Conservation (phyloP, 2,329 filamentous ascomycete species). For the Rasamsonia emersonii region DNA sequence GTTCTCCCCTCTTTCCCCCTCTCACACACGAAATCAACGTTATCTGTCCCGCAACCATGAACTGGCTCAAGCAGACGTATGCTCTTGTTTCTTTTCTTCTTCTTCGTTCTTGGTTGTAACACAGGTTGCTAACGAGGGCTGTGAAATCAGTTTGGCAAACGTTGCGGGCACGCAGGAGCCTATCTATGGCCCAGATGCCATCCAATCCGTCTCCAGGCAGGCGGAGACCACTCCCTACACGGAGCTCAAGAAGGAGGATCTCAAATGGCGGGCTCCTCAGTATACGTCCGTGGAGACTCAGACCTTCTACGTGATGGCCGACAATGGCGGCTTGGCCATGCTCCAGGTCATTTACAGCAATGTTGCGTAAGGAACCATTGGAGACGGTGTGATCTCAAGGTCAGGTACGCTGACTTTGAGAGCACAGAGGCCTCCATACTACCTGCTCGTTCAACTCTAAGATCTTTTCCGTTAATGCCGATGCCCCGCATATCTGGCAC, state of each 20-base stretch:
- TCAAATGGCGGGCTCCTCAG: conserved; percentile 75
- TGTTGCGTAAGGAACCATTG: conserved; percentile 60
- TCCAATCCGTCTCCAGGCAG: conserved; percentile 77
- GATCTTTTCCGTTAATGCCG: conserved; percentile 68
- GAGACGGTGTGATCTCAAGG: conserved; percentile 5
- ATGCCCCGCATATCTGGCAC: conserved; percentile 72
- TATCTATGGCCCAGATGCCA: conserved; percentile 82
- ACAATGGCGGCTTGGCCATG: conserved; percentile 67
- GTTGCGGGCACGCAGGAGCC: conserved; percentile 95
- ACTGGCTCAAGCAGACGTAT: conserved; percentile 89
- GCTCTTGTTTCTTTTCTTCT: conserved; percentile 25
- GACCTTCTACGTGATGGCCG: conserved; percentile 81
- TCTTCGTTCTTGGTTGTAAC: conserved; percentile 4
- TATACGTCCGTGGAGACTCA: conserved; percentile 90
- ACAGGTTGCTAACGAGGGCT: conserved; percentile 10
- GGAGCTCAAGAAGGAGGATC: conserved; percentile 64
- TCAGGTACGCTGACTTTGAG: conserved; percentile 6
- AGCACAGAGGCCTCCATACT: conserved; percentile 68
- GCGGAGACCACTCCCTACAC: conserved; percentile 70
- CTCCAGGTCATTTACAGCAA: conserved; percentile 97
- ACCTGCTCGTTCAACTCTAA: conserved; percentile 94
- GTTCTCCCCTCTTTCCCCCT: too few species aligned
- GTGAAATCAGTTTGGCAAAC: conserved; percentile 48
- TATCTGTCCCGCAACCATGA: conserved; percentile 68
- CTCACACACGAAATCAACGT: too few species aligned